Base-by-base conservation (phyloP, 2,329 filamentous ascomycete genomes). In the Botrytis porri region DNA sequence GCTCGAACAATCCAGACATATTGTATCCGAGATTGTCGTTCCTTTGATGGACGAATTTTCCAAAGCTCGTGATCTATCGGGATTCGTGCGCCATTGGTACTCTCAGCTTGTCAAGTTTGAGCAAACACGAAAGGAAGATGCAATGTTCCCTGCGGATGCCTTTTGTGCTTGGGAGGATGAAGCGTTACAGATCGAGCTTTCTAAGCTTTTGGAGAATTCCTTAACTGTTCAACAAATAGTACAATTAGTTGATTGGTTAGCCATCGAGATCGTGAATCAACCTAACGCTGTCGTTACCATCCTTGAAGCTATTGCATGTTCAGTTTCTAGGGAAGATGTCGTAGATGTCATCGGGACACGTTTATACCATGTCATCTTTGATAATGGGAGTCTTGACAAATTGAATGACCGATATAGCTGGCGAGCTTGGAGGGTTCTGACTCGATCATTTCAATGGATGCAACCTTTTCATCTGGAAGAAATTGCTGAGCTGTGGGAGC, bases 11-110 rank as follows among this genome's bases (percentile, higher is more conserved):
- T 75, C 54, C 60, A 76, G 80, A 6, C 74, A 77, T 20, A 77
- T 84, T 54, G 77, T 83, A 62, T 74, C 76, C 16, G 75, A 80
- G 29, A 78, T 84, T 14, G 73, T 84, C 45, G 73, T 83, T 51
- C 83, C 83, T n/a, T 76, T 85, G 16, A 81, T 84, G 79, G 76
- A 77, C 29, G 82, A 81, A n/a, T 85, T 84, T 74, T 76, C 81
- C 29, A 82, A 81, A 74, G 80, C 82, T 57, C 81, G 84, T 73
- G 80, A 84, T 74, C 76, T 84, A 7, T 77, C 80, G 32, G 81
- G 80, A 2, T 85, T 85, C 67, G 75, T 84, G 32, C 79, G 76
- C 16, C 80, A 80, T 70, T 85, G 83, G 83, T 80, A 80, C 73
- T 66, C 72, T 37, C 78, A 81, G 64, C 75, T 80, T 39, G 75